Base-by-base conservation (phyloP, 371 early-diverging fungal species). In the Entomophthora muscae region DNA sequence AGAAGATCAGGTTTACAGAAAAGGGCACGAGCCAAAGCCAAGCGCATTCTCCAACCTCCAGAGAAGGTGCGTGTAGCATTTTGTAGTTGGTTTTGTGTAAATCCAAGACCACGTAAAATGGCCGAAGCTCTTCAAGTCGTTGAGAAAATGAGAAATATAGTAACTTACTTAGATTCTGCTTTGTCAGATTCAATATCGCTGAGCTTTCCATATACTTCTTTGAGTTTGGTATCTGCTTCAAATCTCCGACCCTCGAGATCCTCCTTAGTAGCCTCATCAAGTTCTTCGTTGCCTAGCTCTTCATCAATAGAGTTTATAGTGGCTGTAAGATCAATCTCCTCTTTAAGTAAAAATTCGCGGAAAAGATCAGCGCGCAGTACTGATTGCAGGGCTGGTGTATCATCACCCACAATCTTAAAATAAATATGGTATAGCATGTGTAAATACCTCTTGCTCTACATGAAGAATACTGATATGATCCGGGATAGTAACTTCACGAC, bases 91-190 rank as follows among this genome's bases (percentile, higher is more conserved):
- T 80, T 80, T 24, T 85, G 69, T 42, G 79, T 71, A 70, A 99
- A 99, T 31, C 98, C 99, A 57, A 99, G 84, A 80, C 98, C 97
- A 53, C 81, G 78, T 55, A 99, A 80, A 70, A 97, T 95, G 51
- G 86, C 80, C 22, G 90, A 85, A 1, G 95, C 95, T 63, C 85
- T 86, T 64, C n/a, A 60, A 65, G 10, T 17, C 12, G 28, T 57
- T 21, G 13, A 17, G 51, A 5, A 21, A 60, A 60, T 31, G 30
- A 61, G 26, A 21, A 32, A 24, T 31, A 24, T 54, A 23, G 31
- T 33, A 1, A 32, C 72, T 62, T 74, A 86, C 86, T 81, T 79
- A 29, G 94, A 72, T 72, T 93, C 97, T 0, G 97, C 99, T 76
- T 90, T 94, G 72, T 98, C 94, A 42, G 93, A 84, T 64, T 95